Percentiles rank a stretch among this genome's conserved stretches.
Evolutionary conservation across 139 green algal genomes (phyloP).

Genomic region (Coelastrella sp.): DNA sequence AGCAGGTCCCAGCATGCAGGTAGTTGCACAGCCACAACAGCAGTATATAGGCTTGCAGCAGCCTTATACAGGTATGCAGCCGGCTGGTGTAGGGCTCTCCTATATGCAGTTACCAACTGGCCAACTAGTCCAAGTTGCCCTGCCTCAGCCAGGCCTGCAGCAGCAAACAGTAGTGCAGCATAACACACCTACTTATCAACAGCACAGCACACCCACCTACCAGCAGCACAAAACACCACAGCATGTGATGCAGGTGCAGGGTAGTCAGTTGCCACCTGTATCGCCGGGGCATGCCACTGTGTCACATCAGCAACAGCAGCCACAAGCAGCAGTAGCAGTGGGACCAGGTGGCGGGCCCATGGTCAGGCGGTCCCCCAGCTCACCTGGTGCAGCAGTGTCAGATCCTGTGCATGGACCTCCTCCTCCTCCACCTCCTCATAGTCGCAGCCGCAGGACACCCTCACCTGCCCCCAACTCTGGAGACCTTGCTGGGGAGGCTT

Average conservation of each 20-base stretch:
- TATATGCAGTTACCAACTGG: not conserved
- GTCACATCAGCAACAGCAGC: slow-evolving; percentile 16
- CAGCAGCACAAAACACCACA: slow-evolving; percentile 22
- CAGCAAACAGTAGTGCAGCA: slow-evolving; percentile 5
- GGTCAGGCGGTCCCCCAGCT: slow-evolving; percentile 17
- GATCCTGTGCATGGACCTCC: not conserved
- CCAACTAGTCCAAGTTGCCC: not conserved
- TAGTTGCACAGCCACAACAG: not conserved
- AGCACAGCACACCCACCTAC: slow-evolving; percentile 27
- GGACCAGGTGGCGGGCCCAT: not conserved
- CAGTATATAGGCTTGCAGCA: not conserved
- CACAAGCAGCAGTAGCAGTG: slow-evolving; percentile 1
- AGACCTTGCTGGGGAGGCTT: not conserved
- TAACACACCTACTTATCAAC: slow-evolving; percentile 16
- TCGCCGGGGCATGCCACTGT: slow-evolving; percentile 10
- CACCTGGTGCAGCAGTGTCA: not conserved
- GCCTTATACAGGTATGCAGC: not conserved
- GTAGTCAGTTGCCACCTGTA: not conserved
- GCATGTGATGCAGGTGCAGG: slow-evolving; percentile 35
- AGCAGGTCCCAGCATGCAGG: no score
- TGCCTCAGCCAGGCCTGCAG: not conserved
- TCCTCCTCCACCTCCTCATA: not conserved
- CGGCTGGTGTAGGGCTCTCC: not conserved
- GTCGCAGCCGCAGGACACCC: not conserved
- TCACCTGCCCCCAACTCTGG: not conserved